phyloP scores from a whole-genome alignment of 2,329 filamentous ascomycete species.

The Colletotrichum tamarilloi region DNA sequence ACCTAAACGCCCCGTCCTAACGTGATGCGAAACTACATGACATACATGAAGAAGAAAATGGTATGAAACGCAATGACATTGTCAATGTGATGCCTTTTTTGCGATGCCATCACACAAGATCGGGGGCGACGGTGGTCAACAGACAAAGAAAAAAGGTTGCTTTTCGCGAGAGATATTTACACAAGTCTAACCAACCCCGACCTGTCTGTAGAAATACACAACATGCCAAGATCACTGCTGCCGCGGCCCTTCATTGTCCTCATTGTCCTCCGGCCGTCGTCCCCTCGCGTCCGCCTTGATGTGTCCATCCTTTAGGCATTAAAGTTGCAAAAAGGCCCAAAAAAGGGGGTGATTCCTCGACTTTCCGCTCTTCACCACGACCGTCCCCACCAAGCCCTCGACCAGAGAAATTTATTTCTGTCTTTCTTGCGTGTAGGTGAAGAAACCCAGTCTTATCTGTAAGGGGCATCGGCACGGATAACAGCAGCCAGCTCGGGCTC shows the following conservation, averaged over 20 bases:
- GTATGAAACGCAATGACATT: not conserved
- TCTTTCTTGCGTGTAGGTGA: too few species aligned
- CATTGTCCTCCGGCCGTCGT: slow-evolving; percentile 10
- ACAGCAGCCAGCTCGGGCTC: slow-evolving; percentile 95
- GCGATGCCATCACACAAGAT: not conserved
- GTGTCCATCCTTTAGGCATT: slow-evolving; percentile 10
- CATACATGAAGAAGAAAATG: not conserved
- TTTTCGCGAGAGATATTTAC: slow-evolving; percentile 36
- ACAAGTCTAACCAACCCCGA: slow-evolving; percentile 31
- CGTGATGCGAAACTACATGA: not conserved
- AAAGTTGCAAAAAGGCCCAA: slow-evolving; percentile 11
- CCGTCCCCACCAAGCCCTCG: not conserved
- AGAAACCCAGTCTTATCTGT: slow-evolving; percentile 67
- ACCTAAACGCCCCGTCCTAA: not conserved
- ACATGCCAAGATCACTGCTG: slow-evolving; percentile 20
- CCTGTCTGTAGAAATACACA: slow-evolving; percentile 34
- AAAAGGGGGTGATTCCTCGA: not conserved
- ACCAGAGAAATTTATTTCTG: not conserved
- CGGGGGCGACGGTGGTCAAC: not conserved
- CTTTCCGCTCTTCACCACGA: not conserved
- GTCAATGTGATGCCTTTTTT: not conserved
- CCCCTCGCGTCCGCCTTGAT: not conserved
- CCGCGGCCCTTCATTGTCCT: slow-evolving; percentile 15
- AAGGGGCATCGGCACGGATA: slow-evolving; percentile 93
- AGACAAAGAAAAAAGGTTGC: slow-evolving; percentile 34